Evolutionary conservation across 192 early-diverging fungal genomes (phyloP).

Genomic region (Coemansia furcata): DNA sequence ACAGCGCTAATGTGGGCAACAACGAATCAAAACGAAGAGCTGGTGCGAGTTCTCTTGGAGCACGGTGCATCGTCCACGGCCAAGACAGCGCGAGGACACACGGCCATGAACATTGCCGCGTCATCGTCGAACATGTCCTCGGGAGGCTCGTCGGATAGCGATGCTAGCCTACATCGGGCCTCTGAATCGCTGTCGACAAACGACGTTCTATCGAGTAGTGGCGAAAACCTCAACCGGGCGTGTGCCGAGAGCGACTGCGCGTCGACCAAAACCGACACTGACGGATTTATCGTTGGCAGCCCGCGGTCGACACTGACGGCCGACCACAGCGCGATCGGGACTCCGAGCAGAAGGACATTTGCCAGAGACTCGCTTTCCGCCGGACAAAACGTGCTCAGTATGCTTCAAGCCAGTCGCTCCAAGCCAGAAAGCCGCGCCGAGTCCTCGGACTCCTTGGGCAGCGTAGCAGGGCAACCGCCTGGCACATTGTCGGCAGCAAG

Average conservation of each 20-base stretch:
- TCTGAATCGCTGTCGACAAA: conserved; percentile 21
- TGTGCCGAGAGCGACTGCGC: conserved; percentile 9
- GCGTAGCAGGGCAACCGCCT: background rate
- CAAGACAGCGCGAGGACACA: conserved; percentile 68
- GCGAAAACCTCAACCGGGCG: conserved; percentile 3
- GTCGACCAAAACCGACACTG: conserved; percentile 18
- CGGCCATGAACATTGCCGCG: conserved; percentile 69
- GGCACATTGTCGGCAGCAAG: background rate
- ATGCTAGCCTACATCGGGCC: conserved; percentile 11
- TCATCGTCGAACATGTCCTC: conserved; percentile 37
- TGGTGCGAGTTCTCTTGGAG: conserved; percentile 74
- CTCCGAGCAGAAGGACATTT: conserved; percentile 13
- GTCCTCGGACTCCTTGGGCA: background rate
- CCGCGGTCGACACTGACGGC: conserved; percentile 22
- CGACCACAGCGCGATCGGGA: conserved; percentile 31
- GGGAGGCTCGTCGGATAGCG: conserved; percentile 28
- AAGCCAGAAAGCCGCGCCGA: conserved; percentile 3
- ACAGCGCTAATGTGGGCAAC: conserved; percentile 90
- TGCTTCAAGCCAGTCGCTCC: conserved; percentile 46
- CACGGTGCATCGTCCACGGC: conserved; percentile 70
- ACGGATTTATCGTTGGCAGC: conserved; percentile 21
- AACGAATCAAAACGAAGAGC: conserved; percentile 71
- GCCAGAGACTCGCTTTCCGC: conserved; percentile 34
- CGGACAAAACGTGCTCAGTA: conserved; percentile 49
- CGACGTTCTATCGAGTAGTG: conserved; percentile 11